Base-by-base conservation (phyloP, 2,329 filamentous ascomycete species). In the Sclerotinia subarctica region DNA sequence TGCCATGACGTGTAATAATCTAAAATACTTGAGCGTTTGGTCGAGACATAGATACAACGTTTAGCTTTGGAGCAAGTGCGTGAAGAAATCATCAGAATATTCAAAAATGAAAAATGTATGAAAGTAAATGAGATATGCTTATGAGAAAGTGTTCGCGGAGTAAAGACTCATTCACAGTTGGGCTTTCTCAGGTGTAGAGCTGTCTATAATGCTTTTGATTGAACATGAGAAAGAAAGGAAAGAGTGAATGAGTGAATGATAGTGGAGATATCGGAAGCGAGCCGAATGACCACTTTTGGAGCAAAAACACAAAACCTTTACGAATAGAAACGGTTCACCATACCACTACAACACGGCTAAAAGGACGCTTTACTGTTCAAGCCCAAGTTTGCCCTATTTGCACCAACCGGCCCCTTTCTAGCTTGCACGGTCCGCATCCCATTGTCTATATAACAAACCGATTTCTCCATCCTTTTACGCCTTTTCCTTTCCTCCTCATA, bases 401-500 rank as follows among this genome's bases (percentile, higher is more conserved):
- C 58, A 62, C 21, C 29, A 19, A 62, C 21, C 35, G 29, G 46
- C 26, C 46, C 11, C 3, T 19, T 24, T 5, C 13, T 1, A 17
- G 19, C 13, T 10, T 5, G 21, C 46, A 62, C 46, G 15, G 2
- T 13, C 29, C 29, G 35, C 11, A 4, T 10, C 29, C 4, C 6
- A 13, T 26, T 38, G 5, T 6, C 29, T 38, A 29, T 53, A 62
- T 51, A 29, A 57, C 2, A 5, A 19, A 4, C 5, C 32, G 4
- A 29, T 19, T 21, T 15, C 60, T 67, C 64, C 32, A 66, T 58
- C 2, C 10, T 21, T 71, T 53, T 59, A 8, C 3, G 19, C 2
- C 52, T 73, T 66, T n/a, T 70, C 69, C 44, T 35, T 56, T 75
- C 73, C 21, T 73, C 66, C 69, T 76, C 74, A 79, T 78, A 79